These are phyloP conservation scores for Bipolaris cookei DNA, from an alignment of 2,329 filamentous ascomycete genomes.

Conservation along the genomic window DNA sequence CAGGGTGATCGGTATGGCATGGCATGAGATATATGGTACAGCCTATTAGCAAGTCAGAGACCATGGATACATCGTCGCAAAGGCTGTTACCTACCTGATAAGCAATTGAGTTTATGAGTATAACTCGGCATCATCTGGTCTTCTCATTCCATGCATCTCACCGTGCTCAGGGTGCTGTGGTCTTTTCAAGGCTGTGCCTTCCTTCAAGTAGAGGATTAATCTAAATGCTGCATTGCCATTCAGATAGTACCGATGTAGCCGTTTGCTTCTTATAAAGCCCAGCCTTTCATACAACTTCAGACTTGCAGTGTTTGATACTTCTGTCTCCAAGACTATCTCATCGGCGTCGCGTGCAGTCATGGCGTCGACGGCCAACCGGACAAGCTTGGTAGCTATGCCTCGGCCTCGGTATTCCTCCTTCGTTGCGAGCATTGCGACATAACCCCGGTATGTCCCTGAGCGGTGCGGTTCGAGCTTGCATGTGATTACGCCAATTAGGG, in stretches of 20 bases:
- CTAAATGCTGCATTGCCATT: constrained; percentile 96
- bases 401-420: constrained; percentile 77
- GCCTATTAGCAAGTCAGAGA: not conserved
- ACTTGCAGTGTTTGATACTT: constrained; percentile 87
- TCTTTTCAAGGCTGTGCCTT: constrained; percentile 43
- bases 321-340: constrained; percentile 94
- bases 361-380: constrained; percentile 87
- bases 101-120: constrained; percentile 5
- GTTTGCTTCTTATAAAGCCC: constrained; percentile 90
- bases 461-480: constrained; percentile 93
- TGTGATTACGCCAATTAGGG: constrained; percentile 87
- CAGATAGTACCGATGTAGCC: constrained; percentile 91
- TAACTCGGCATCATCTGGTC: constrained; percentile 14
- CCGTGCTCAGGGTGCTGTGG: constrained; percentile 21
- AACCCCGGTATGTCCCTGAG: constrained; percentile 84
- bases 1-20: not conserved
- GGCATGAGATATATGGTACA: not conserved
- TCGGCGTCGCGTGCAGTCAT: constrained; percentile 87
- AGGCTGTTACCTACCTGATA: not conserved
- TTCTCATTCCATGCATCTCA: constrained; percentile 6
- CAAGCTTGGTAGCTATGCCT: constrained; percentile 84
- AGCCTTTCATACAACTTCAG: constrained; percentile 92
- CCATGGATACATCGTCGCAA: not conserved
- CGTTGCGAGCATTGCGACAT: constrained; percentile 99
- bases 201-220: constrained; percentile 79